These are phyloP conservation scores for Candida jianshihensis DNA, from an alignment of 805 yeast genomes.

Conservation along the genomic window DNA sequence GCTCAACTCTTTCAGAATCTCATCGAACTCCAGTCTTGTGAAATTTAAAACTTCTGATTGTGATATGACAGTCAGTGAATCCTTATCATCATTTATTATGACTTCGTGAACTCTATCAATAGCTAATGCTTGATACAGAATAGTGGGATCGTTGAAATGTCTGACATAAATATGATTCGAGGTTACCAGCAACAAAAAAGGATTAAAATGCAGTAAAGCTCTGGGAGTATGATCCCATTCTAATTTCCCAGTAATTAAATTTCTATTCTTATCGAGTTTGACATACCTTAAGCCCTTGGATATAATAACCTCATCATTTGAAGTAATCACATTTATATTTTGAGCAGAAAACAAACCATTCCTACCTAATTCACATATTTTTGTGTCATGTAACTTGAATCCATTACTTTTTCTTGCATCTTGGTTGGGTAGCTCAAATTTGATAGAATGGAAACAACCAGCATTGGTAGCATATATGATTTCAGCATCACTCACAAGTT, in stretches of 20 bases:
- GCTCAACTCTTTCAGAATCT: background rate
- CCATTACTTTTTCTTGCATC: background rate
- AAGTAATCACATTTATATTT: background rate
- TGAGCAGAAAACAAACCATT: slow-evolving; percentile 2
- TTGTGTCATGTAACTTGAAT: background rate
- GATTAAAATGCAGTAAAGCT: background rate
- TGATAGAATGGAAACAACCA: background rate
- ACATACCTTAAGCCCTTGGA: slow-evolving; percentile 6
- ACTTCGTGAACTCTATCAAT: slow-evolving; percentile 11
- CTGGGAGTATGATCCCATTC: slow-evolving; percentile 8
- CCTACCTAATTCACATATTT: background rate
- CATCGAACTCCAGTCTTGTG: background rate
- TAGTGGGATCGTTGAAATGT: slow-evolving; percentile 28
- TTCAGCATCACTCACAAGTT: slow-evolving; percentile 14
- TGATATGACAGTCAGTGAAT: background rate
- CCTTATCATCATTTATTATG: background rate
- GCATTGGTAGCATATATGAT: background rate
- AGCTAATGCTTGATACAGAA: slow-evolving; percentile 27
- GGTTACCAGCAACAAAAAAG: slow-evolving; percentile 5
- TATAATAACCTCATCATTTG: slow-evolving; percentile 1
- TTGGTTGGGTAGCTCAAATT: background rate
- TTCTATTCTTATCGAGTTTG: background rate
- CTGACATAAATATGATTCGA: slow-evolving; percentile 29
- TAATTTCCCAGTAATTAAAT: background rate
- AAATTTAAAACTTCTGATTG: background rate